Conservation (phyloP, 2,329 filamentous ascomycete genomes). For the Phialophora verrucosa region DNA sequence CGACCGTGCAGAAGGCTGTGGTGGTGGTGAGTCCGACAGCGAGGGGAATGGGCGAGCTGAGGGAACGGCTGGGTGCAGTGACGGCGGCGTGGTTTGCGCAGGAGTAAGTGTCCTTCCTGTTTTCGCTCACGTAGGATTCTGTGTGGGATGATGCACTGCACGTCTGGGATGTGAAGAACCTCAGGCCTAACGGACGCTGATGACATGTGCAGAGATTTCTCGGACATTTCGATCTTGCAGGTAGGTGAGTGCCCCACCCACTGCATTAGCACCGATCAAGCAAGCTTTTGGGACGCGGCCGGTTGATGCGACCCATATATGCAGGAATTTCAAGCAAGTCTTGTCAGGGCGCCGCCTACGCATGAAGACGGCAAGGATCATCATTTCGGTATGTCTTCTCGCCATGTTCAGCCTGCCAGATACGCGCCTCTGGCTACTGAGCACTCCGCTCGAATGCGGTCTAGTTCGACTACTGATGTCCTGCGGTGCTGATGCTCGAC, state of each 20-base stretch:
- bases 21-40: constrained; percentile 93
- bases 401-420: not conserved
- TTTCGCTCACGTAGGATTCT: not conserved
- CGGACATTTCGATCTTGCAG: constrained; percentile 85
- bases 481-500: constrained; percentile 19
- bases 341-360: constrained; percentile 64
- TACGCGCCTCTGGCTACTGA: constrained; percentile 6
- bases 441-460: not conserved
- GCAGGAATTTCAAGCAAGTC: constrained; percentile 85
- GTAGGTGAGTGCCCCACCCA: constrained; percentile 45
- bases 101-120: constrained; percentile 55
- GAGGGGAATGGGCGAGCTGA: constrained; percentile 85
- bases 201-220: constrained; percentile 69
- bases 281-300: not conserved
- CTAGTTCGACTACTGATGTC: constrained; percentile 2
- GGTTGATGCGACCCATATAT: not conserved
- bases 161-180: not conserved
- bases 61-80: constrained; percentile 86
- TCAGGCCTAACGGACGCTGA: not conserved
- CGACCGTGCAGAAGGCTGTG: constrained; percentile 96
- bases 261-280: not conserved
- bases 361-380: constrained; percentile 79
- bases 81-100: constrained; percentile 97
- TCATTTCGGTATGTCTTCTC: constrained; percentile 70
- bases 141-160: not conserved